Evolutionary conservation across 179 eudicot species (phyloP).

Genomic region (Corrigiola litoralis): DNA sequence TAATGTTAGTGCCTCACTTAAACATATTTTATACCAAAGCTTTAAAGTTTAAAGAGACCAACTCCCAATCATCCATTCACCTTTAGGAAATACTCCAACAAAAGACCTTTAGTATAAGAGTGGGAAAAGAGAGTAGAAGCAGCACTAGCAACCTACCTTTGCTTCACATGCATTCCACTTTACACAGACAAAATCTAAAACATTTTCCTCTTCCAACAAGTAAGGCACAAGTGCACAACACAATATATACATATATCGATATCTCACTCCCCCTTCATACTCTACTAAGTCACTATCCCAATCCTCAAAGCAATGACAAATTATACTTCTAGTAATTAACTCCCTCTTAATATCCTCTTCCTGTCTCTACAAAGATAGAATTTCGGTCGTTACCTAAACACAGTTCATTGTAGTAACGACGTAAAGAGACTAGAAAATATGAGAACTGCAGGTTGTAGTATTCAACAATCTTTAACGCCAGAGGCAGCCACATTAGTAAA

Average conservation of each 20-base stretch:
- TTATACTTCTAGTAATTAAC: too few species aligned
- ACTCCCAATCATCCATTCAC: conserved; percentile 29
- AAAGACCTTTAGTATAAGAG: too few species aligned
- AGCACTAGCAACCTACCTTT: conserved; percentile 25
- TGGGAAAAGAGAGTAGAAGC: neutral
- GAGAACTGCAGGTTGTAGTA: conserved; percentile 45
- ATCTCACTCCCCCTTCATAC: conserved; percentile 1
- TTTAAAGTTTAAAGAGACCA: conserved; percentile 28
- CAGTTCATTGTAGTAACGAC: neutral
- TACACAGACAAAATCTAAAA: conserved; percentile 32
- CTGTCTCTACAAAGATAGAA: neutral
- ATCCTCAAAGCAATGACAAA: too few species aligned
- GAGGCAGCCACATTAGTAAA: conserved; percentile 47
- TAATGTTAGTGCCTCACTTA: conserved; percentile 25
- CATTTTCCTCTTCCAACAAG: conserved; percentile 40
- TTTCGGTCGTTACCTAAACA: neutral
- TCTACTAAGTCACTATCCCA: neutral
- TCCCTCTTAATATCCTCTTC: too few species aligned
- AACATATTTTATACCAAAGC: conserved; percentile 19
- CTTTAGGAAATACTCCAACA: conserved; percentile 21
- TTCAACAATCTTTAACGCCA: conserved; percentile 44
- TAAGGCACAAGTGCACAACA: conserved; percentile 44
- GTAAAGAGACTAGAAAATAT: conserved; percentile 14
- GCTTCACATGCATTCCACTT: conserved; percentile 55
- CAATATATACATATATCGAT: conserved; percentile 7